These are phyloP conservation scores for Lophiotrema nucula DNA, from an alignment of 495 filamentous ascomycete genomes.

Conservation along the genomic window DNA sequence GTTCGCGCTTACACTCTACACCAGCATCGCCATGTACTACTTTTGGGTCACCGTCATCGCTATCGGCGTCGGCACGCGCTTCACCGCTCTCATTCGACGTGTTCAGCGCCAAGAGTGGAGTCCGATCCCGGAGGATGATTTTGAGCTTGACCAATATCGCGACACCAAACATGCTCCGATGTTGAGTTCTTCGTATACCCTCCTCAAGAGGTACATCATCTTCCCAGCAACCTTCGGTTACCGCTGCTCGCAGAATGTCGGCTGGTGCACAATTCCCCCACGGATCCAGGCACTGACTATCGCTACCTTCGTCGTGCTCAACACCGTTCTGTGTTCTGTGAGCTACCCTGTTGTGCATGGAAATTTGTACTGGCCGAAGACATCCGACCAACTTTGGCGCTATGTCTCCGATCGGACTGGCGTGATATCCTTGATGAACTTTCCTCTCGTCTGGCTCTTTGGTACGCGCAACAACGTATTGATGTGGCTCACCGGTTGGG, in stretches of 20 bases:
- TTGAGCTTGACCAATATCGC: background rate
- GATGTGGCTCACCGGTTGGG: slow-evolving; percentile 30
- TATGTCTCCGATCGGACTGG: slow-evolving; percentile 29
- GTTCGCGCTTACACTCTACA: too few relatives aligned
- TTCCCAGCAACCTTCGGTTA: slow-evolving; percentile 40
- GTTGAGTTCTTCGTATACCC: background rate
- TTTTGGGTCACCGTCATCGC: slow-evolving; percentile 17
- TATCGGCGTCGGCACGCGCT: slow-evolving; percentile 11
- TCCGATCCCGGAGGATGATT: background rate
- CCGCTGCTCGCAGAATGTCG: slow-evolving; percentile 25
- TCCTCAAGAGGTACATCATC: slow-evolving; percentile 37
- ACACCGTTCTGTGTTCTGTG: slow-evolving; percentile 41
- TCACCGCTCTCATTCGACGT: slow-evolving; percentile 1
- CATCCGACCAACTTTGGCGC: slow-evolving; percentile 12
- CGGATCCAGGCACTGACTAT: slow-evolving; percentile 46
- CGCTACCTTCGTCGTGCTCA: slow-evolving; percentile 45
- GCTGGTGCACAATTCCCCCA: slow-evolving; percentile 44
- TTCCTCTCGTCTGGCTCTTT: slow-evolving; percentile 29
- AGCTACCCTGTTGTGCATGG: slow-evolving; percentile 41
- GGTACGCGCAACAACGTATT: slow-evolving; percentile 23
- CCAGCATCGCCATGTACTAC: slow-evolving; percentile 14
- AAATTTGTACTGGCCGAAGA: slow-evolving; percentile 21
- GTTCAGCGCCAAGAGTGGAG: slow-evolving; percentile 6
- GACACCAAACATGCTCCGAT: background rate
- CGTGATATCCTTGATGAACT: slow-evolving; percentile 24